Evolutionary conservation across 805 yeast species (phyloP), one percentile per base, ranked within the genome.

Genomic region (Alloascoidea africana): DNA sequence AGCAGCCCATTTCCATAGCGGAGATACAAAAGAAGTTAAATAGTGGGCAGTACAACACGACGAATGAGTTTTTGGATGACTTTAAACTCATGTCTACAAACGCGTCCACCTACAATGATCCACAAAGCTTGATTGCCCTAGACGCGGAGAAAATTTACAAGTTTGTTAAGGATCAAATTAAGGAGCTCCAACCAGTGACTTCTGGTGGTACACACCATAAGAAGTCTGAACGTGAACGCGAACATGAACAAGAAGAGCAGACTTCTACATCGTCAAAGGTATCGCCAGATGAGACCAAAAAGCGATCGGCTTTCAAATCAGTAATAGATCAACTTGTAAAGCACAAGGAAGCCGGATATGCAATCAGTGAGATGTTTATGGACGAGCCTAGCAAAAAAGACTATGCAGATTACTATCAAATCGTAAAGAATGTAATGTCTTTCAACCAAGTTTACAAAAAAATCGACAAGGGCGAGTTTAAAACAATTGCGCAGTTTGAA

Each of bases 331-430:
- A 61, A 15, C 57, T 70, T 23, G 60, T 66, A 4, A 53, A 56
- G 37, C 61, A 62, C 45, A 67, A 66, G 38, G 63, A 63, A 35
- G 62, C 68, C 4, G 71, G 66, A 15, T 59, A 70, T 8, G 54
- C 60, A 36, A 62, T 79, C 32, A 69, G 81, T 42, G 80, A 69
- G 11, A 82, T 93, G 0, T 87, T 86, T 52, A 53, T 80, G 60
- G 81, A 76, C 19, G 77, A 75, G 39, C 91, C 89, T 2, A 74
- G 75, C 48, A 68, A 67, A 19, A 69, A 70, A 11, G 71, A 69
- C 41, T 78, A 80, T 47, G 94, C 95, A 1, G 94, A 82, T 48
- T 87, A 87, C 59, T 77, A 77, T 56, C 67, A 71, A 44, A 60
- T 81, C 4, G 76, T 89, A 34, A 67, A 72, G 44, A 62, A 68